Evolutionary conservation across 1,284 basidiomycete genomes (phyloP), one percentile per base, ranked within the genome.

Genomic region (Stereum hirsutum): DNA sequence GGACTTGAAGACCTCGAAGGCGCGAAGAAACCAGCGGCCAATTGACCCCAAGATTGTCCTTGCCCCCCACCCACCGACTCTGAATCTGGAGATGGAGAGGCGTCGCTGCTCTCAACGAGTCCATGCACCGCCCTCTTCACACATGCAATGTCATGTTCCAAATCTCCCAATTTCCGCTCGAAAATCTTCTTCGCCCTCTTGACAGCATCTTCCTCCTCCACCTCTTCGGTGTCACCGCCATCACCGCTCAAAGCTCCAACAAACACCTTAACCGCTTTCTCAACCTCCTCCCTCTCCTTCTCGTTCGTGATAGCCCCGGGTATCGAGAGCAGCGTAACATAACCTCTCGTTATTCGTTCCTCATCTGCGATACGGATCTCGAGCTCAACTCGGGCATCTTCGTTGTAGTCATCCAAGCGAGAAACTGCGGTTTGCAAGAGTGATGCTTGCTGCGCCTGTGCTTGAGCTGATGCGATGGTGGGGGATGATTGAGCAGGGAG

Each of bases 291-390:
- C 20, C 61, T 52, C 57, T 69, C 57, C 24, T 55, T 51, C 41
- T 55, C 50, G 15, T 54, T 55, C 15, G 52, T 40, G 43, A 80
- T 54, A 0, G 74, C 72, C 11, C 72, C 70, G 30, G 74, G 69
- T 28, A 89, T 68, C 15, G 70, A 68, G 7, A 90, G 63, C 12
- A 90, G 61, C 1, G 85, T 81, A 53, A 84, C 79, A 50, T 82
- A 89, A 1, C 89, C 88, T 6, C 72, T 71, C 8, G 69, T 68
- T 1, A 84, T 68, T 7, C 91, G 70, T 27, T 75, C 75, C 51
- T 89, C 88, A 58, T 93, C 89, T 1, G 86, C 76, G 12, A 84
- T 65, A 17, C 79, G 78, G 40, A 93, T 92, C 63, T 93, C 89
- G 15, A 92, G 66, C 56, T 92, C 89, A 2, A 93, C 89, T 1